Conservation (phyloP, 2,329 filamentous ascomycete genomes). For the Setomelanomma holmii region DNA sequence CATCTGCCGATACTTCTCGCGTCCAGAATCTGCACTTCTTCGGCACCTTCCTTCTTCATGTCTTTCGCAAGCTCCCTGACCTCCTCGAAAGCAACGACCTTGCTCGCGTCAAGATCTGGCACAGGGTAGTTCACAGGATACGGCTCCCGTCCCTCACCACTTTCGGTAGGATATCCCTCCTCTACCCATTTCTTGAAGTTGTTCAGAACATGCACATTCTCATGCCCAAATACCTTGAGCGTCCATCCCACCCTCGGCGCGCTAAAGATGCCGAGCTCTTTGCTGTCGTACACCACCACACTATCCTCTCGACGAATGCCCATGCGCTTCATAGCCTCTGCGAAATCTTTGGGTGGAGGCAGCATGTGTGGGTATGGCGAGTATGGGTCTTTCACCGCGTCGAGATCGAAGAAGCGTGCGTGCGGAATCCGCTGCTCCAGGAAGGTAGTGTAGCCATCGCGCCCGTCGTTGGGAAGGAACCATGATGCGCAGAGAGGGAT, state of each 20-base stretch:
- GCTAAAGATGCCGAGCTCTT: conserved; percentile 91
- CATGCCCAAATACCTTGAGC: conserved; percentile 85
- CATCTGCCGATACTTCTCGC: conserved; percentile 82
- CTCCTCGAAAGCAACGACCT: conserved; percentile 82
- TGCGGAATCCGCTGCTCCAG: conserved; percentile 83
- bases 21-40: conserved; percentile 88
- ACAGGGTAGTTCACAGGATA: conserved; percentile 52
- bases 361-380: conserved; percentile 98
- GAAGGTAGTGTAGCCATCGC: conserved; percentile 82
- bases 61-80: conserved; percentile 79
- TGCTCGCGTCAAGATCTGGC: conserved; percentile 58
- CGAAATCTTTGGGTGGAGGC: conserved; percentile 80
- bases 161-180: conserved; percentile 80
- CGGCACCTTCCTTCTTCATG: conserved; percentile 79
- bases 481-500: conserved; percentile 91
- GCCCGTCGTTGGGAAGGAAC: conserved; percentile 93
- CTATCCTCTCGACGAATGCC: conserved; percentile 88
- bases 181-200: conserved; percentile 97
- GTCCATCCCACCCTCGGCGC: conserved; percentile 96
- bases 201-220: conserved; percentile 87
- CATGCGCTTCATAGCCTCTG: conserved; percentile 84
- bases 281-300: conserved; percentile 91
- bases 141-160: conserved; percentile 68
- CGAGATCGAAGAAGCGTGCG: conserved; percentile 94
- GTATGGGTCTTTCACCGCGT: conserved; percentile 84